These are phyloP conservation scores for Dichomitus squalens DNA, from an alignment of 1,284 basidiomycete species.

Conservation along the genomic window DNA sequence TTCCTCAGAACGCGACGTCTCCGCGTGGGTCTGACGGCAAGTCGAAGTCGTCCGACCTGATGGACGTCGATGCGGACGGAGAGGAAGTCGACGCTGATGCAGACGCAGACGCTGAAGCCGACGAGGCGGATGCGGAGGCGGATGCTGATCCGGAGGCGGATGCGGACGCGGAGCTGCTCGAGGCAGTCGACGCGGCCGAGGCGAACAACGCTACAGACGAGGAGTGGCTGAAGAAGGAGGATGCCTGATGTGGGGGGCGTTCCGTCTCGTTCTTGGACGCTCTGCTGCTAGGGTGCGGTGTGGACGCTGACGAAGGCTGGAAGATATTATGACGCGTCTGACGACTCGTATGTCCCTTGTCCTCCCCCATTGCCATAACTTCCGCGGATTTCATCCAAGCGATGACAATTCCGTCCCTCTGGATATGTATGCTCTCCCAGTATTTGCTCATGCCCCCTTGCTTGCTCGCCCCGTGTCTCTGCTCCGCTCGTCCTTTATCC, in stretches of 20 bases:
- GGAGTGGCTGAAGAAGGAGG: constrained; percentile 35
- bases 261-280: background rate
- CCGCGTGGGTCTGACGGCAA: constrained; percentile 26
- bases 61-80: constrained; percentile 24
- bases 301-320: background rate
- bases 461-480: background rate
- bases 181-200: constrained; percentile 41
- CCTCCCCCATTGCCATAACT: background rate
- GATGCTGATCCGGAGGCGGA: constrained; percentile 31
- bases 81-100: constrained; percentile 32
- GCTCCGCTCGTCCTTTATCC: background rate
- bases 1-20: too few species aligned
- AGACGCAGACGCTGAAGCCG: constrained; percentile 28
- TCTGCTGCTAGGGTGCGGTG: background rate
- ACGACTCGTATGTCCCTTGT: too few species aligned
- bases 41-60: constrained; percentile 18
- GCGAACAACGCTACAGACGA: constrained; percentile 32
- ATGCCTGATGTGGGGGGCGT: constrained; percentile 18
- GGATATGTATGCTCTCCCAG: background rate
- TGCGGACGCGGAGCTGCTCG: constrained; percentile 38
- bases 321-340: background rate
- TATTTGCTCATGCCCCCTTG: background rate
- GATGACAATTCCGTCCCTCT: too few species aligned
- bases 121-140: constrained; percentile 25
- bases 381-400: background rate